Percentiles rank a stretch among this genome's conserved stretches.
phyloP scores from a whole-genome alignment of 2,329 filamentous ascomycete genomes.

The Aspergillus sp. region DNA sequence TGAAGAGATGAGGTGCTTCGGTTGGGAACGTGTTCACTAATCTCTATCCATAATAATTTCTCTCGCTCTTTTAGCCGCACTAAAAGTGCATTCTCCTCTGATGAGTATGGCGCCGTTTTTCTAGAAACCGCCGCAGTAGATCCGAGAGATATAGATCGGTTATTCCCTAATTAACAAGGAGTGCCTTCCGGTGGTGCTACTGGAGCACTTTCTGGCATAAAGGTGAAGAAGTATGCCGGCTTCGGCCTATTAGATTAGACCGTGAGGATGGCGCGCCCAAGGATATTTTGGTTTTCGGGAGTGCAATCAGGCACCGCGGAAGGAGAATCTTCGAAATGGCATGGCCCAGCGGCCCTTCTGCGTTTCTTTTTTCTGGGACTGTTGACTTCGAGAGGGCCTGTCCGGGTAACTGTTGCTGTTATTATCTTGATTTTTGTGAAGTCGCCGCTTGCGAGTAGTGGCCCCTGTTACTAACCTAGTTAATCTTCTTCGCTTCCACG shows the following conservation, averaged over 20 bases:
- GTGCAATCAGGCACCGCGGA: slow-evolving; percentile 1
- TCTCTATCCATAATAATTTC: not conserved
- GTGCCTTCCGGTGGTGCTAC: not conserved
- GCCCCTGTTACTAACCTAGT: not conserved
- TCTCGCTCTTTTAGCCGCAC: slow-evolving; percentile 1
- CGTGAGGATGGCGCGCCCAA: slow-evolving; percentile 1
- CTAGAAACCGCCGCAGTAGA: not conserved
- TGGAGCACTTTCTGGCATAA: not conserved
- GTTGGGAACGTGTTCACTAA: too few species aligned
- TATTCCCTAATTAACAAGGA: not conserved
- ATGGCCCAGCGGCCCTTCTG: not conserved
- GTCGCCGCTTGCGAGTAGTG: slow-evolving; percentile 15
- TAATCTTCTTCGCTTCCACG: not conserved
- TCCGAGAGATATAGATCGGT: not conserved
- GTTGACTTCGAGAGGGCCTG: too few species aligned
- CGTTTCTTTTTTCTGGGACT: slow-evolving; percentile 1
- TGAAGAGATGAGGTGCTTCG: too few species aligned
- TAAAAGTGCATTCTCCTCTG: slow-evolving; percentile 1
- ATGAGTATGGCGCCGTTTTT: not conserved
- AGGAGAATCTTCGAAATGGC: not conserved
- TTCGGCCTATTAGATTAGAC: slow-evolving; percentile 1
- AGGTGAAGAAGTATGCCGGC: slow-evolving; percentile 1
- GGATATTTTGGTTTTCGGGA: slow-evolving; percentile 1
- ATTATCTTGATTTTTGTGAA: not conserved
- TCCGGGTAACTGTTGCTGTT: too few species aligned